These are phyloP conservation scores for Punica granatum DNA, from an alignment of 345 rosid genomes.

Conservation along the genomic window DNA sequence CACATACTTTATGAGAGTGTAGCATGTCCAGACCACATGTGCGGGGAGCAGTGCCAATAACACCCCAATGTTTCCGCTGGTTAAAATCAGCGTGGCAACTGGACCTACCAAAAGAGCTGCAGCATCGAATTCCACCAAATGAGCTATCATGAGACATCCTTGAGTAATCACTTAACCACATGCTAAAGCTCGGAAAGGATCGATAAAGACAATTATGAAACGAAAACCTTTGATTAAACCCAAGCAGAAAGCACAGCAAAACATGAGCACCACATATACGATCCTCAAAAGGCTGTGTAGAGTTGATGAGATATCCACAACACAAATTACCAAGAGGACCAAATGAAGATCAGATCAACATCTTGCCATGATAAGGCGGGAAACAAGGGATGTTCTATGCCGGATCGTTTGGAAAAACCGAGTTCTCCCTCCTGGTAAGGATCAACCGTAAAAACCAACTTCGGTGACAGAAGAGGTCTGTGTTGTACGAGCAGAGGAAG, in stretches of 20 bases:
- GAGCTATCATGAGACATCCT: background rate
- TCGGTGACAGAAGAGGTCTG: background rate
- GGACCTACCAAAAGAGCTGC: slow-evolving; percentile 75
- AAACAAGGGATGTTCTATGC: background rate
- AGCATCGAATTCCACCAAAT: slow-evolving; percentile 5
- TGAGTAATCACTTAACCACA: no score
- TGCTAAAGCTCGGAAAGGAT: background rate
- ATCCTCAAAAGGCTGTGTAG: background rate
- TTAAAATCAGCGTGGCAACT: slow-evolving; percentile 54
- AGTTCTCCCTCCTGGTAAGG: background rate
- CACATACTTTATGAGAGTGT: slow-evolving; percentile 48
- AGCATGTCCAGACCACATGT: slow-evolving; percentile 64
- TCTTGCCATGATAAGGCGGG: background rate
- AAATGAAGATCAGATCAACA: background rate
- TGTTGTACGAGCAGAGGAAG: background rate
- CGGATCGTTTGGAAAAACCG: background rate
- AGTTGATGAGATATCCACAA: background rate
- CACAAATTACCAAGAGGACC: background rate
- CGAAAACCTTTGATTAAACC: slow-evolving; percentile 76
- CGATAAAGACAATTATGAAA: background rate
- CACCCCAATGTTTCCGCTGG: slow-evolving; percentile 59
- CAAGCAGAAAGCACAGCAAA: slow-evolving; percentile 57
- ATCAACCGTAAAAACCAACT: background rate
- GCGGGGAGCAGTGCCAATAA: slow-evolving; percentile 65
- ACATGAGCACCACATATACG: slow-evolving; percentile 49